Conservation (phyloP, 495 filamentous ascomycete genomes). For the Achaetomiella virescens region DNA sequence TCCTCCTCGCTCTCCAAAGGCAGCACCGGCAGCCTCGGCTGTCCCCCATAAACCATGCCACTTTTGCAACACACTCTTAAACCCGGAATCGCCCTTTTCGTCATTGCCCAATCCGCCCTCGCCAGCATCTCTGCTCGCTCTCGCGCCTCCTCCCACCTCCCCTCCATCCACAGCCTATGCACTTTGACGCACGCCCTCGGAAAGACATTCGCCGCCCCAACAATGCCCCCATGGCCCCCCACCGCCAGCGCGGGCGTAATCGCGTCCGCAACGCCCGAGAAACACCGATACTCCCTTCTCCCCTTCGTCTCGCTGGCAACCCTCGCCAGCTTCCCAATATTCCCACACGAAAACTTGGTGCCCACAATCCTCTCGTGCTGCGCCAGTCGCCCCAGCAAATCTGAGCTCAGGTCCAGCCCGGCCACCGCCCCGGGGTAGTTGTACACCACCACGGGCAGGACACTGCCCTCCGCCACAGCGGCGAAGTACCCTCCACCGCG, state of each 20-base stretch:
- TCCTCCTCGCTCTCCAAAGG: not conserved
- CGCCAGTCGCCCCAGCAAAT: not conserved
- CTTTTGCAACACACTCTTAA: not conserved
- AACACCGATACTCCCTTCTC: not conserved
- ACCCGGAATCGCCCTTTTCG: not conserved
- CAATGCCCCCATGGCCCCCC: not conserved
- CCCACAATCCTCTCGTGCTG: not conserved
- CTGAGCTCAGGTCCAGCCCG: not conserved
- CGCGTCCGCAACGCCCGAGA: not conserved
- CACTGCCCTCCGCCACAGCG: not conserved
- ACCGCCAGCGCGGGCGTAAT: not conserved
- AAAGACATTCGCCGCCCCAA: not conserved
- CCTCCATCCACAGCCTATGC: not conserved
- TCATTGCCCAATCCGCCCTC: not conserved
- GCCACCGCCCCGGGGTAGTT: conserved; percentile 1
- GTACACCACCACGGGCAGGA: not conserved
- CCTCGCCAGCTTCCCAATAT: not conserved
- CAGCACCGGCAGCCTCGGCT: not conserved
- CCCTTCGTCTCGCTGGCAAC: not conserved
- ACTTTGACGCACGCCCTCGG: not conserved
- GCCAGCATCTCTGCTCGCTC: not conserved
- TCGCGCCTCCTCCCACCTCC: not conserved
- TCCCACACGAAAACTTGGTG: conserved; percentile 1
- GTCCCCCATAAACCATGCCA: not conserved
- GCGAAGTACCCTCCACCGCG: not conserved